A percentile compares a stretch with the other conserved stretches of the same genome.
These are phyloP conservation scores for Eimeria acervulina DNA, from an alignment of 169 alveolate species.

Conservation along the genomic window DNA sequence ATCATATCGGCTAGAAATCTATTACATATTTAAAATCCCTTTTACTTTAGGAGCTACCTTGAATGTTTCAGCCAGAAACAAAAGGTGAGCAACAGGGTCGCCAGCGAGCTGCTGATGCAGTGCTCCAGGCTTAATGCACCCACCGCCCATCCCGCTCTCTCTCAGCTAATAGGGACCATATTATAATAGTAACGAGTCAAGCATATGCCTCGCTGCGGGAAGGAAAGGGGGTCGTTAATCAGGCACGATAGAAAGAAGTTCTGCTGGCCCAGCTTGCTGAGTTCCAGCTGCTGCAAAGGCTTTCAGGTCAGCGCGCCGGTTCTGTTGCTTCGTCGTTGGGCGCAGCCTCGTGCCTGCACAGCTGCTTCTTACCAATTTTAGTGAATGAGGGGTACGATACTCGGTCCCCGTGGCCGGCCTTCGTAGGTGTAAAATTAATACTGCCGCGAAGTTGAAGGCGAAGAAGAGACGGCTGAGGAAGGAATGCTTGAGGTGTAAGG, in stretches of 20 bases:
- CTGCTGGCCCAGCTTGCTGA: not conserved
- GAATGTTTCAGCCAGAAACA: slow-evolving; percentile 17
- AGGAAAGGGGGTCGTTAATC: not conserved
- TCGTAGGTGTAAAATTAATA: not conserved
- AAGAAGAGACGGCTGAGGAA: not conserved
- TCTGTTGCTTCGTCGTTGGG: no score
- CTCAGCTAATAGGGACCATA: not conserved
- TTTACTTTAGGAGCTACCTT: not conserved
- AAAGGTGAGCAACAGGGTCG: not conserved
- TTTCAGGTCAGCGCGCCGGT: no score
- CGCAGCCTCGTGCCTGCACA: not conserved
- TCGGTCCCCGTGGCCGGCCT: not conserved
- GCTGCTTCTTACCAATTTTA: not conserved
- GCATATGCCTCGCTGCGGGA: not conserved
- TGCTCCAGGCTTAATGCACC: not conserved
- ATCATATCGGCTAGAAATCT: not conserved
- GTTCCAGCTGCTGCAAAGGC: slow-evolving; percentile 16
- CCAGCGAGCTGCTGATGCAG: not conserved
- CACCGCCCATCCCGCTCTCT: not conserved
- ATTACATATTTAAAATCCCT: not conserved
- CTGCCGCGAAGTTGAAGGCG: no score
- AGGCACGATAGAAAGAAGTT: not conserved
- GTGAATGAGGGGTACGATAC: not conserved
- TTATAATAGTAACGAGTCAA: not conserved
- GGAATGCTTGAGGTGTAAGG: not conserved